phyloP scores from a whole-genome alignment of 805 yeast genomes.

The Clavispora fructus region DNA sequence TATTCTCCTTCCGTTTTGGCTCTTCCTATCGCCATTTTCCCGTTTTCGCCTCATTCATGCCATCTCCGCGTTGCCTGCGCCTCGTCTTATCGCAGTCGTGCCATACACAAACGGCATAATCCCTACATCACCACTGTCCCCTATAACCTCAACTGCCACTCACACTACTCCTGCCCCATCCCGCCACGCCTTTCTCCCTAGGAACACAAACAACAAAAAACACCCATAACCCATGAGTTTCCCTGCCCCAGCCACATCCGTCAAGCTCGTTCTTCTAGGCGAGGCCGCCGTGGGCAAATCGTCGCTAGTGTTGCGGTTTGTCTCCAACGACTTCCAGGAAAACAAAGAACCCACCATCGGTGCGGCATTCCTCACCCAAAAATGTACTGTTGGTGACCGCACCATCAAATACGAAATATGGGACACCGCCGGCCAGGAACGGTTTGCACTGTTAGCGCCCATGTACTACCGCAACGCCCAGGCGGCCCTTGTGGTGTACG shows the following conservation, averaged over 20 bases:
- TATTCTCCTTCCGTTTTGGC: no score
- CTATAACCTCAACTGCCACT: no score
- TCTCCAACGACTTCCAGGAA: conserved; percentile 68
- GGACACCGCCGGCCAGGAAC: conserved; percentile 86
- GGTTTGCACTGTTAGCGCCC: conserved; percentile 73
- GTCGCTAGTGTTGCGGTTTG: conserved; percentile 66
- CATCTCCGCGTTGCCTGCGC: no score
- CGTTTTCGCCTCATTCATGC: no score
- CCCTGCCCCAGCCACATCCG: conserved; percentile 14
- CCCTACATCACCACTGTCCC: no score
- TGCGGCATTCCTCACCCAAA: conserved; percentile 75
- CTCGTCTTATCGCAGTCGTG: no score
- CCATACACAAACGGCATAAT: no score
- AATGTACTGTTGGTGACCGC: conserved; percentile 48
- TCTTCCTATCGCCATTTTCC: no score
- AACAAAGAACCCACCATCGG: conserved; percentile 78
- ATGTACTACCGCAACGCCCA: conserved; percentile 81
- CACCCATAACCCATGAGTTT: conserved; percentile 5
- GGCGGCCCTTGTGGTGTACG: conserved; percentile 75
- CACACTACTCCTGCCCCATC: background rate
- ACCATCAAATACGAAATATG: conserved; percentile 73
- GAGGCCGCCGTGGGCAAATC: conserved; percentile 81
- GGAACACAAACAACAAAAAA: background rate
- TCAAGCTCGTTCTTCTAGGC: conserved; percentile 69
- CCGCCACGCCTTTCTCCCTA: background rate